Conservation (phyloP, 1,139 yeast genomes). For the Blastobotrys ciferrii region DNA sequence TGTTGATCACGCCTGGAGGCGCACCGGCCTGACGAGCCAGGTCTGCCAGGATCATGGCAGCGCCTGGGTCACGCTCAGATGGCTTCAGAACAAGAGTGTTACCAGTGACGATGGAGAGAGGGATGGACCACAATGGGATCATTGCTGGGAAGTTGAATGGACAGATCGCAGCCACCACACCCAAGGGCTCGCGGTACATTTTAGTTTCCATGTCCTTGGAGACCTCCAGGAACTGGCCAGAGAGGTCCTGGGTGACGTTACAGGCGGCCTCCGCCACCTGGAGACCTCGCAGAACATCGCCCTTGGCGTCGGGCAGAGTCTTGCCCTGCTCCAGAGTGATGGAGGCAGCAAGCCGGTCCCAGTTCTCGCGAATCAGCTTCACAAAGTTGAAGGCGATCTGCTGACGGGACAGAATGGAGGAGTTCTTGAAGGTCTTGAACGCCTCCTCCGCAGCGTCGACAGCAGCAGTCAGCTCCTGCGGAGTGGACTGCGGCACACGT, state of each 20-base stretch:
- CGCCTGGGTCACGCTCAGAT: constrained; percentile 75
- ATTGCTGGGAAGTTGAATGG: constrained; percentile 85
- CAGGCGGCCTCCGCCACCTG: constrained; percentile 74
- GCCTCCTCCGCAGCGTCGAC: constrained; percentile 64
- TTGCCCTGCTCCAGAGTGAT: constrained; percentile 82
- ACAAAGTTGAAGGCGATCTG: constrained; percentile 75
- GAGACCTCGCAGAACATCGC: constrained; percentile 76
- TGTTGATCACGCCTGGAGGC: constrained; percentile 72
- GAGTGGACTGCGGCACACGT: constrained; percentile 71
- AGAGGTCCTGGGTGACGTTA: constrained; percentile 55
- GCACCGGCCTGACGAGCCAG: constrained; percentile 74
- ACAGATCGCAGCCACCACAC: constrained; percentile 68
- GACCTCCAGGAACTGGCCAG: constrained; percentile 67
- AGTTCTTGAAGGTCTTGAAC: constrained; percentile 57
- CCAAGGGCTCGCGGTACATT: constrained; percentile 63
- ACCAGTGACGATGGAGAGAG: constrained; percentile 73
- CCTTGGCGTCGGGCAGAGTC: constrained; percentile 73
- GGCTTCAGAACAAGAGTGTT: constrained; percentile 77
- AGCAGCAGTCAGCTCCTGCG: constrained; percentile 63
- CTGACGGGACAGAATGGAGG: constrained; percentile 66
- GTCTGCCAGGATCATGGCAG: constrained; percentile 74
- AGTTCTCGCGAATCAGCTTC: constrained; percentile 61
- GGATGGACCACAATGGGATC: constrained; percentile 84
- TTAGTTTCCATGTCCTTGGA: constrained; percentile 77
- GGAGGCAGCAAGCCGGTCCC: constrained; percentile 68